Conservation (phyloP, 1,139 yeast species). For the Candida buenavistaensis region DNA sequence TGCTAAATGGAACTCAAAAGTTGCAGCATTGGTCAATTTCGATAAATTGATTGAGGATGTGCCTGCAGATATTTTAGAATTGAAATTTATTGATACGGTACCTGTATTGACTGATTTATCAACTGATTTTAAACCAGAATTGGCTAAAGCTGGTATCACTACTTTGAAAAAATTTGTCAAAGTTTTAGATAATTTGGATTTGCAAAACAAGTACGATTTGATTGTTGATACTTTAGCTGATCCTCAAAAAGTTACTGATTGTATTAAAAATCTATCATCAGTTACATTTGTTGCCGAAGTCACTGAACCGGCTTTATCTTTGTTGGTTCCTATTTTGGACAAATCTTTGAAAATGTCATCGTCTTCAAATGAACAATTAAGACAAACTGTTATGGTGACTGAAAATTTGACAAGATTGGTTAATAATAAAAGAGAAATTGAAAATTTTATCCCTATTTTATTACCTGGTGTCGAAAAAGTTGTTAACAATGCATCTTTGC, state of each 20-base stretch:
- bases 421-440: conserved; percentile 90
- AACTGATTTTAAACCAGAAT: conserved; percentile 95
- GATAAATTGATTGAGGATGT: conserved; percentile 77
- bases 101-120: conserved; percentile 88
- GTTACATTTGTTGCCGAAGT: conserved; percentile 99
- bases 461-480: conserved; percentile 91
- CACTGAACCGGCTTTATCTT: conserved; percentile 89
- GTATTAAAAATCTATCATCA: conserved; percentile 85
- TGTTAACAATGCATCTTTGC: conserved; percentile 85
- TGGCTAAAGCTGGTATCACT: conserved; percentile 79
- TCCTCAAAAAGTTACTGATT: conserved; percentile 84
- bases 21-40: conserved; percentile 72
- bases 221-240: conserved; percentile 88
- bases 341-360: conserved; percentile 88
- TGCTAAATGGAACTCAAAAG: conserved; percentile 92
- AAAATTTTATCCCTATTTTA: conserved; percentile 78
- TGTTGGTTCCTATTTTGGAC: conserved; percentile 88
- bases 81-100: conserved; percentile 72
- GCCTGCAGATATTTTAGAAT: conserved; percentile 83
- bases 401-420: conserved; percentile 95
- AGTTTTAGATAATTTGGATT: conserved; percentile 88
- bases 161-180: conserved; percentile 72
- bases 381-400: conserved; percentile 95
- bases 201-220: conserved; percentile 80
- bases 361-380: conserved; percentile 90